Percentiles rank a stretch among this genome's conserved stretches.
phyloP scores from a whole-genome alignment of 2,329 filamentous ascomycete species.

The Botrytis paeoniae region DNA sequence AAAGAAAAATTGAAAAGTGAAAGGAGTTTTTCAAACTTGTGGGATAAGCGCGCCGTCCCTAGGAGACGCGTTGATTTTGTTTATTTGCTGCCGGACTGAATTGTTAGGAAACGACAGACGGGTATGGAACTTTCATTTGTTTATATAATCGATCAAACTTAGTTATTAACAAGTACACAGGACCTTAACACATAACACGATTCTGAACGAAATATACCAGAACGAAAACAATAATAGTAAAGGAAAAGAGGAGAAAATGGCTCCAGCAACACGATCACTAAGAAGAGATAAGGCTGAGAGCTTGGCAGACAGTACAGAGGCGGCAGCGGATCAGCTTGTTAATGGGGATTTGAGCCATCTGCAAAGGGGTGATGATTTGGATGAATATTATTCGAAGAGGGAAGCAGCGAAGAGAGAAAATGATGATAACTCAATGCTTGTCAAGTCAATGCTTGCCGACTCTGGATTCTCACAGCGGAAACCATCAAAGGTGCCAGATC shows the following conservation, averaged over 20 bases:
- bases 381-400: background rate
- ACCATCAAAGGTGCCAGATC: slow-evolving; percentile 41
- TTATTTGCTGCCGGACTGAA: background rate
- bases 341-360: background rate
- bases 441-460: background rate
- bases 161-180: background rate
- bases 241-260: background rate
- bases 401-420: background rate
- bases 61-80: background rate
- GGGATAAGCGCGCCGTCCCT: background rate
- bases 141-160: background rate
- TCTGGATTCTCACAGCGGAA: background rate
- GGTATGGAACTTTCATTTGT: background rate
- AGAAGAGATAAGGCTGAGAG: slow-evolving; percentile 11
- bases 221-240: background rate
- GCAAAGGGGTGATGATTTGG: background rate
- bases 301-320: background rate
- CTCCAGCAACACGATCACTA: slow-evolving; percentile 7
- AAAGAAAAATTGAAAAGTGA: background rate
- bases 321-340: background rate
- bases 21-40: background rate
- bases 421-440: background rate
- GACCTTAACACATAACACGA: background rate
- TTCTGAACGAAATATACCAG: background rate
- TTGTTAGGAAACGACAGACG: background rate